Evolutionary conservation across 2,329 filamentous ascomycete genomes (phyloP).

Genomic region (Arthrobotrys megalospora): DNA sequence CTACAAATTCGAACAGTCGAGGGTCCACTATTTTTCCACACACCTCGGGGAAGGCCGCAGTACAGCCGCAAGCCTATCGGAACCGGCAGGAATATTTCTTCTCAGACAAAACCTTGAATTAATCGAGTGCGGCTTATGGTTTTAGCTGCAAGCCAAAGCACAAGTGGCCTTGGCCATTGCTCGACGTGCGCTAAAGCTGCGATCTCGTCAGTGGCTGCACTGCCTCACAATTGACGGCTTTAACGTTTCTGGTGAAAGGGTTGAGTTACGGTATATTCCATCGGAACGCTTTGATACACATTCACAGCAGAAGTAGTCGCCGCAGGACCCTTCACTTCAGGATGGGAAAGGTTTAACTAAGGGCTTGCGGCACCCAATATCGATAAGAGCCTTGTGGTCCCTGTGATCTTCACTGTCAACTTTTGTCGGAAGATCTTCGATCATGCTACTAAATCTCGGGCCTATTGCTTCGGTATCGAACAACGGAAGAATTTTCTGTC

Average conservation of each 20-base stretch:
- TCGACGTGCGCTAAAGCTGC: not conserved
- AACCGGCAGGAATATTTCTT: not conserved
- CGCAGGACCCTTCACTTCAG: too few relatives aligned
- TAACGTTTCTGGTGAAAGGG: not conserved
- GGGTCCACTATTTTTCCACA: not conserved
- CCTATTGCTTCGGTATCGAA: slow-evolving; percentile 8
- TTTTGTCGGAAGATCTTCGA: slow-evolving; percentile 8
- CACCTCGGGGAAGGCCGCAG: slow-evolving; percentile 15
- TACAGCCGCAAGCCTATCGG: not conserved
- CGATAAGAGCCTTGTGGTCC: slow-evolving; percentile 23
- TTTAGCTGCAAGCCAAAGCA: slow-evolving; percentile 44
- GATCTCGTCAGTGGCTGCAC: not conserved
- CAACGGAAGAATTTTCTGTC: slow-evolving; percentile 13
- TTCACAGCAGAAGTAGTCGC: not conserved
- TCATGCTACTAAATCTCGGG: not conserved
- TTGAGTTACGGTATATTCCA: not conserved
- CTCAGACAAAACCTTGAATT: not conserved
- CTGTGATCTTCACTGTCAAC: slow-evolving; percentile 19
- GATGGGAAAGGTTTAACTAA: too few relatives aligned
- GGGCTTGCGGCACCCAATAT: not conserved
- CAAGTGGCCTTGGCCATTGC: slow-evolving; percentile 19
- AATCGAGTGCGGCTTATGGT: slow-evolving; percentile 11
- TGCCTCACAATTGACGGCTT: not conserved
- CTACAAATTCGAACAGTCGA: not conserved
- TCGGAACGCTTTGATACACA: not conserved